Evolutionary conservation across 179 eudicot genomes (phyloP).

Genomic region (Corrigiola litoralis): DNA sequence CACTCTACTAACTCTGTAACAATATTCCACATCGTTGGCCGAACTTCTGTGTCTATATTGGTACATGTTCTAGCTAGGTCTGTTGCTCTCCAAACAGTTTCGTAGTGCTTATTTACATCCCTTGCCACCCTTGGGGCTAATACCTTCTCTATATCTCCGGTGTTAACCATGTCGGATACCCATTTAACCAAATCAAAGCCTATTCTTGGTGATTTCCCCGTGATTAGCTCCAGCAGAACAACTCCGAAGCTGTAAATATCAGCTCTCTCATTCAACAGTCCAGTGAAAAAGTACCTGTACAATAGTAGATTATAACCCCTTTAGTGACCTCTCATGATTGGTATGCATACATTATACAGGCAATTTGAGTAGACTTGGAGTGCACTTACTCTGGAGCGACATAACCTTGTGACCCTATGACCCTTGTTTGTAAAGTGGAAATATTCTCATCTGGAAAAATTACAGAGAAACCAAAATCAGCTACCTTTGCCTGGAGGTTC

Average conservation of each 20-base stretch:
- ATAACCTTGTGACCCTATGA: conserved; percentile 22
- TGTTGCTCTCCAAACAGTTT: conserved; percentile 6
- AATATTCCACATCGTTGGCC: conserved; percentile 6
- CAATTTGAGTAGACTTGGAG: neutral
- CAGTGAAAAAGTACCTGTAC: conserved; percentile 11
- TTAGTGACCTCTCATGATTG: neutral
- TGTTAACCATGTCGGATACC: neutral
- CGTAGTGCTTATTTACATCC: neutral
- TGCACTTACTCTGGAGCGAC: conserved; percentile 25
- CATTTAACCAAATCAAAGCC: neutral
- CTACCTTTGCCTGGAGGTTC: conserved; percentile 17
- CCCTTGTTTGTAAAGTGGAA: conserved; percentile 8
- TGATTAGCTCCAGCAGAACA: conserved; percentile 15
- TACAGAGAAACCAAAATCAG: conserved; percentile 28
- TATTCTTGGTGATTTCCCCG: conserved; percentile 9
- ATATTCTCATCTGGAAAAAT: neutral
- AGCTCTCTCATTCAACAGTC: conserved; percentile 8
- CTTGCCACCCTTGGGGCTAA: neutral
- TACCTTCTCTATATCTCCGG: conserved; percentile 1
- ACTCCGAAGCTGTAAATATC: conserved; percentile 18
- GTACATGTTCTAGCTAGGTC: conserved; percentile 4
- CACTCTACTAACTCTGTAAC: neutral
- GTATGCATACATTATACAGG: neutral
- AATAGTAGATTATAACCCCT: neutral
- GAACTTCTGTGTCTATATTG: neutral